These are phyloP conservation scores for Phytophthora parvispora DNA, from an alignment of 352 stramenopile genomes.

Conservation along the genomic window DNA sequence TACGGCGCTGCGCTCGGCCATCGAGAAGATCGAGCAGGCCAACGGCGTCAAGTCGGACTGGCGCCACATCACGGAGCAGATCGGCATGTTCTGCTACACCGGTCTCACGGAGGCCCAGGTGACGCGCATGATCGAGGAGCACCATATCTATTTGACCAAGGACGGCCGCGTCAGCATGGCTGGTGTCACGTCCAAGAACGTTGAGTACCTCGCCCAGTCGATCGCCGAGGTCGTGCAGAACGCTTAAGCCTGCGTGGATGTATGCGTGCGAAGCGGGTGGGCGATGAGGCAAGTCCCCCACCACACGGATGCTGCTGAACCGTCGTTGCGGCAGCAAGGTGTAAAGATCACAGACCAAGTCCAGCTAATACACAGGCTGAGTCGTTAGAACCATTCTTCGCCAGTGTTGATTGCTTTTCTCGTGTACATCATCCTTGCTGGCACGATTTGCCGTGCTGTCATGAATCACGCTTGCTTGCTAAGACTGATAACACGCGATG, in stretches of 20 bases:
- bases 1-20: conserved; percentile 75
- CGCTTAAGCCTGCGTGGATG: conserved; percentile 59
- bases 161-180: conserved; percentile 99
- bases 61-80: conserved; percentile 99
- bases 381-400: conserved; percentile 11
- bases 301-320: conserved; percentile 10
- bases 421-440: background rate
- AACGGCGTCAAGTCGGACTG: conserved; percentile 92
- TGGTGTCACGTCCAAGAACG: conserved; percentile 97
- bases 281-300: conserved; percentile 3
- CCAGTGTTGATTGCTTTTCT: background rate
- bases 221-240: conserved; percentile 96
- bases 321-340: conserved; percentile 21
- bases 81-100: conserved; percentile 99
- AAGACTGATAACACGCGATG: conserved; percentile 11
- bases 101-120: conserved; percentile 97
- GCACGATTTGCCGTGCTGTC: conserved; percentile 2
- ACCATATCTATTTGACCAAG: conserved; percentile 99
- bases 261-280: conserved; percentile 8
- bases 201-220: conserved; percentile 96
- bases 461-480: conserved; percentile 8
- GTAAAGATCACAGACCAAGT: conserved; percentile 25
- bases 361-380: conserved; percentile 25
- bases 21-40: conserved; percentile 85
- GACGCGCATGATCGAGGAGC: conserved; percentile 93